Evolutionary conservation across 148 eudicot genomes (phyloP).

Genomic region (Nepenthes gracilis): DNA sequence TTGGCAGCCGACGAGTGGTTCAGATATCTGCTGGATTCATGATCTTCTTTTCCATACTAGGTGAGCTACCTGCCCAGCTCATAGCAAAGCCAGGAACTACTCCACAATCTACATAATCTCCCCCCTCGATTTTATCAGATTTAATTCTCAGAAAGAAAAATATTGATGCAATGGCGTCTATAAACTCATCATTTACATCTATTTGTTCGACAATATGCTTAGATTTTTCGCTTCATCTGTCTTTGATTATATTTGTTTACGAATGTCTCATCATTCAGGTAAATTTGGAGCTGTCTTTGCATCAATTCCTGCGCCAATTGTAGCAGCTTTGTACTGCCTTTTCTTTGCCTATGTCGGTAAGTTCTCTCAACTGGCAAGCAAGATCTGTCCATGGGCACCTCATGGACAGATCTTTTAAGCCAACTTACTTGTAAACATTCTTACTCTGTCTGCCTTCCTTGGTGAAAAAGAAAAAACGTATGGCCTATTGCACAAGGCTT

Average conservation of each 20-base stretch:
- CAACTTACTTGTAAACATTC: too few species aligned
- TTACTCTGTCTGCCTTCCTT: too few species aligned
- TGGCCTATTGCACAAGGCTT: too few species aligned
- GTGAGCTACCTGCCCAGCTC: slow-evolving; percentile 13
- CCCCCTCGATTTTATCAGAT: neutral
- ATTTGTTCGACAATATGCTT: neutral
- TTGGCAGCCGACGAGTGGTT: slow-evolving; percentile 90
- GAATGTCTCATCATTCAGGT: slow-evolving; percentile 23
- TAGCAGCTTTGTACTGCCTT: slow-evolving; percentile 82
- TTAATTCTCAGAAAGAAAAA: too few species aligned
- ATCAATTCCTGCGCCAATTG: slow-evolving; percentile 77
- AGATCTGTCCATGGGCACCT: neutral
- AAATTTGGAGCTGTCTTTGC: slow-evolving; percentile 96
- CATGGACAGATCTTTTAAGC: too few species aligned
- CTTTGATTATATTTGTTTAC: neutral
- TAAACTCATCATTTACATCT: too few species aligned
- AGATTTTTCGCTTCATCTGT: neutral
- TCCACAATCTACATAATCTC: neutral
- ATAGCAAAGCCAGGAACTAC: slow-evolving; percentile 4
- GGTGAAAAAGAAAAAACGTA: too few species aligned
- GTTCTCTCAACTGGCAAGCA: slow-evolving; percentile 5
- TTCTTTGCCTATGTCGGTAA: slow-evolving; percentile 92
- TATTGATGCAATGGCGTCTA: too few species aligned
- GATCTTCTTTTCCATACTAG: slow-evolving; percentile 93
- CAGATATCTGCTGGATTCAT: slow-evolving; percentile 91